These are phyloP conservation scores for Xylaria acuta DNA, from an alignment of 495 filamentous ascomycete species.

Conservation along the genomic window DNA sequence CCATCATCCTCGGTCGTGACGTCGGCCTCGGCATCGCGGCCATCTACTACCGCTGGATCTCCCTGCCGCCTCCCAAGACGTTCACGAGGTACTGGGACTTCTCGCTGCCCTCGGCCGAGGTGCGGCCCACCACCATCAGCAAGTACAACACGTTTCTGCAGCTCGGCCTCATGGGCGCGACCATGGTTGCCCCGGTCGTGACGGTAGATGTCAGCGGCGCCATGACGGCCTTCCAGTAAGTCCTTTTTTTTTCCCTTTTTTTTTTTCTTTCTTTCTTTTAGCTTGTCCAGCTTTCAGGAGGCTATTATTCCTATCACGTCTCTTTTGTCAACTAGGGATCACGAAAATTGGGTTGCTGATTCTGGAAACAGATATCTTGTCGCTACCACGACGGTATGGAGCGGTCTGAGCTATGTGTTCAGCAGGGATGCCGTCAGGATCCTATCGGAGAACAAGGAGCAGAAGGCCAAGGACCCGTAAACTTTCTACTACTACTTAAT, in stretches of 20 bases:
- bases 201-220: slow-evolving; percentile 60
- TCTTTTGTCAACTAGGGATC: background rate
- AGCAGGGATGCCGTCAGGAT: slow-evolving; percentile 84
- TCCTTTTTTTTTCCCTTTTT: slow-evolving; percentile 32
- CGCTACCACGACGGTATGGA: slow-evolving; percentile 82
- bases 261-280: background rate
- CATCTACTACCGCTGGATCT: slow-evolving; percentile 94
- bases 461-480: slow-evolving; percentile 33
- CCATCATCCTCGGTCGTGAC: slow-evolving; percentile 89
- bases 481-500: background rate
- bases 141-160: slow-evolving; percentile 90
- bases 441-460: slow-evolving; percentile 54
- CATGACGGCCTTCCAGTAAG: slow-evolving; percentile 76
- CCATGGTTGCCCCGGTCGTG: slow-evolving; percentile 74
- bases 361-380: slow-evolving; percentile 67
- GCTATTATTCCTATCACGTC: background rate
- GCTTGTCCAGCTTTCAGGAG: background rate
- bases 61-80: slow-evolving; percentile 89
- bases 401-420: slow-evolving; percentile 81
- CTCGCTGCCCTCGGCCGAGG: slow-evolving; percentile 88
- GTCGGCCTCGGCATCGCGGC: slow-evolving; percentile 85
- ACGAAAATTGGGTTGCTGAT: background rate
- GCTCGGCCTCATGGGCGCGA: slow-evolving; percentile 76
- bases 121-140: slow-evolving; percentile 87
- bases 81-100: slow-evolving; percentile 98